A percentile compares a stretch with the other conserved stretches of the same genome.
Conservation (phyloP, 331 rosid species). For the Quercus lobata region DNA sequence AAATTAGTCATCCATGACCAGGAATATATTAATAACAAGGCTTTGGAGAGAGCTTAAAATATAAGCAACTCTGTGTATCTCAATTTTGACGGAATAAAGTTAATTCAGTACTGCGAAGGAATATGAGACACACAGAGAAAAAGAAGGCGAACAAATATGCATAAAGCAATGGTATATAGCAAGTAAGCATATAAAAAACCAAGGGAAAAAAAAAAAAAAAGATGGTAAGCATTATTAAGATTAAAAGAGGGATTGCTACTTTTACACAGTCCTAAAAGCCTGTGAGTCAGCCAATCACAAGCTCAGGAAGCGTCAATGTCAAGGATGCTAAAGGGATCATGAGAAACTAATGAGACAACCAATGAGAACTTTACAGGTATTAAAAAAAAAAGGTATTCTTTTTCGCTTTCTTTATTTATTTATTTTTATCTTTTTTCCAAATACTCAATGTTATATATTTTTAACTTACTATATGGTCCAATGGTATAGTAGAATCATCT, state of each 20-base stretch:
- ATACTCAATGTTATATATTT: too few species aligned
- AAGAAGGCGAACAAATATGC: neutral
- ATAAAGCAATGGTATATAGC: neutral
- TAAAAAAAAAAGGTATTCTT: too few species aligned
- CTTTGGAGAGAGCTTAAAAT: constrained; percentile 30
- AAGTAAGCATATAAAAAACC: neutral
- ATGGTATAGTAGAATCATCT: too few species aligned
- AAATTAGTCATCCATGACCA: constrained; percentile 25
- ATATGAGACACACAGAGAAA: neutral
- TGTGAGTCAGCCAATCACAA: constrained; percentile 6
- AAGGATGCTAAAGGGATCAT: constrained; percentile 14
- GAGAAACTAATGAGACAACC: neutral
- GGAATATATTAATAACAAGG: constrained; percentile 9
- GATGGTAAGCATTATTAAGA: constrained; percentile 24
- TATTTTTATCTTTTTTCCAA: too few species aligned
- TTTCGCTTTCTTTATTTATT: too few species aligned
- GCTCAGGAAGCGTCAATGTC: constrained; percentile 50
- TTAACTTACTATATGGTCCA: too few species aligned
- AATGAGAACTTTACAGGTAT: neutral
- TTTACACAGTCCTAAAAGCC: constrained; percentile 20
- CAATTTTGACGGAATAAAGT: constrained; percentile 48
- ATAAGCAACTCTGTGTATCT: constrained; percentile 32
- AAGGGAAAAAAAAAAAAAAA: neutral
- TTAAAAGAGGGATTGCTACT: constrained; percentile 33
- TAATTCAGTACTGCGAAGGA: too few species aligned